Base-by-base conservation (phyloP, 2,329 filamentous ascomycete species). In the Fusarium nisikadoi region DNA sequence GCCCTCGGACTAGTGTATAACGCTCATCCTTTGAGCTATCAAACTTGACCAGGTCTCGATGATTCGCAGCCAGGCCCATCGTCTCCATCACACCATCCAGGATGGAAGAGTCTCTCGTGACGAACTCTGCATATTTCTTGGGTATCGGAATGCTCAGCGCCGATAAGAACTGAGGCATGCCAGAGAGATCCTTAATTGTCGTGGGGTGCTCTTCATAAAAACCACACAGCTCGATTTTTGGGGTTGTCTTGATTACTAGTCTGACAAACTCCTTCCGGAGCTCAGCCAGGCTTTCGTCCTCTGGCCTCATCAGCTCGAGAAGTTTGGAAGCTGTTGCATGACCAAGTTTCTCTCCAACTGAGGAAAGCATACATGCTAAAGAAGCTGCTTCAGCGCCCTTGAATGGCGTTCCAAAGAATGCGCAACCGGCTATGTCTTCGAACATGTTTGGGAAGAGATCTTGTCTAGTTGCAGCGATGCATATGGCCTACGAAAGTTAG, bases 331-430 rank as follows among this genome's bases (percentile, higher is more conserved):
- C 70, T 6, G 73, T 76, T 23, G 82, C 77, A 13, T 73, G 45
- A 6, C 80, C 79, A 3, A 80, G 50, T 53, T 76, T 80, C 47
- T 84, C 79, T 16, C 79, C 81, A 0, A 80, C 56, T 8, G 78
- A 68, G 6, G 81, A 77, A 19, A 81, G 78, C 81, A 84, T 84
- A 3, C 78, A 77, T 6, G 81, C 83, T 4, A 75, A 75, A 1
- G 80, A 79, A 5, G 83, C 82, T 11, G 77, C 79, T 2, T 80
- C 76, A 0, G 82, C 79, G 7, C 83, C 83, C 13, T 76, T 74
- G 50, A 84, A 84, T 0, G 83, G 83, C 0, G 83, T 83, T 3
- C 83, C 83, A 41, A 84, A 84, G 68, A 84, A 81, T 17, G 80
- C 77, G 14, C 80, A 79, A 0, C 79, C 82, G 5, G 82, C 78